phyloP scores from a whole-genome alignment of 2,329 filamentous ascomycete genomes.

The Myotisia sp. region DNA sequence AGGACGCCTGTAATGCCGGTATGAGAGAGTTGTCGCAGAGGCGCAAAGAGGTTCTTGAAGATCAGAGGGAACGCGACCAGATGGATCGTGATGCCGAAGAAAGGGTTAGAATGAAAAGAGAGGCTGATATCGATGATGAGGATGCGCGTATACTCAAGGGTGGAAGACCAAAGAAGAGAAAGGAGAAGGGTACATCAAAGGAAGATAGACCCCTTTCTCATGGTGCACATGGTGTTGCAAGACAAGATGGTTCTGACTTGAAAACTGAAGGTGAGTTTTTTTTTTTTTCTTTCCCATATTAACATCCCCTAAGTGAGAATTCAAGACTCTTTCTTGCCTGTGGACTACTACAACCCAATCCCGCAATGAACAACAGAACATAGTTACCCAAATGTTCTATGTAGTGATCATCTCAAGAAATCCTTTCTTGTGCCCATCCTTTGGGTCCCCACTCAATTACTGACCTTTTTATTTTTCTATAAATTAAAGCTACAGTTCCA shows the following conservation, averaged over 20 bases:
- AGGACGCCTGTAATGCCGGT: slow-evolving; percentile 44
- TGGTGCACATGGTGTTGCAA: slow-evolving; percentile 48
- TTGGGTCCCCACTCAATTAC: too few species aligned
- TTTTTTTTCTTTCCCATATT: background rate
- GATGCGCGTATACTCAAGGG: slow-evolving; percentile 36
- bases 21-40: slow-evolving; percentile 46
- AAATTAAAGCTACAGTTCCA: slow-evolving; percentile 2
- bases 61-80: slow-evolving; percentile 35
- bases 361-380: too few species aligned
- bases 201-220: slow-evolving; percentile 47
- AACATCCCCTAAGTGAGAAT: background rate
- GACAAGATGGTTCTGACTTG: slow-evolving; percentile 49
- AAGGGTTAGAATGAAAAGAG: slow-evolving; percentile 32
- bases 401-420: too few species aligned
- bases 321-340: background rate
- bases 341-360: too few species aligned
- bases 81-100: slow-evolving; percentile 37
- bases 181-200: slow-evolving; percentile 49
- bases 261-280: slow-evolving; percentile 44
- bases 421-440: too few species aligned
- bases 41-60: slow-evolving; percentile 43
- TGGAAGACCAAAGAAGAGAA: slow-evolving; percentile 64
- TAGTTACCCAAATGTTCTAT: too few species aligned
- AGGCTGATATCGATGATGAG: slow-evolving; percentile 33
- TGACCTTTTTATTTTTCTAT: background rate